A percentile compares a stretch with the other conserved stretches of the same genome.
These are phyloP conservation scores for Plectosphaerella plurivora DNA, from an alignment of 2,329 filamentous ascomycete species.

Conservation along the genomic window DNA sequence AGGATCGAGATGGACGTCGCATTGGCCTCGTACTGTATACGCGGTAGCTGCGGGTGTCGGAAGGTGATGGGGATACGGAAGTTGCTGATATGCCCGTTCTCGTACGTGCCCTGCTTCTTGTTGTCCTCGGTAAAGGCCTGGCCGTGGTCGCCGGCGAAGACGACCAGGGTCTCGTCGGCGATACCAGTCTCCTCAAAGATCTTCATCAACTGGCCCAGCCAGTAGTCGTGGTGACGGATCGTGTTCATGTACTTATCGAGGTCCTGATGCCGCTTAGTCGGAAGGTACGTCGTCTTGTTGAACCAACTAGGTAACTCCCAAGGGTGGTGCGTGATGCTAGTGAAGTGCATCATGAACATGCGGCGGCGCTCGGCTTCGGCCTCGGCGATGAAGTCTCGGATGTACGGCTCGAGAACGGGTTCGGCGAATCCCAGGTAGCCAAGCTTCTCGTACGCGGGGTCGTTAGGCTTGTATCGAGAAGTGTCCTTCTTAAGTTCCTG, in stretches of 20 bases:
- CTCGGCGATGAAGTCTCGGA: constrained; percentile 11
- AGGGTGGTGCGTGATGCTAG: constrained; percentile 32
- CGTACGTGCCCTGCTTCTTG: constrained; percentile 29
- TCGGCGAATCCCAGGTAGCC: constrained; percentile 41
- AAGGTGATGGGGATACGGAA: constrained; percentile 37
- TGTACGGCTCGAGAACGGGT: constrained; percentile 29
- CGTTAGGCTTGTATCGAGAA: neutral
- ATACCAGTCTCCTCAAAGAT: constrained; percentile 36
- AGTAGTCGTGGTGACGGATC: constrained; percentile 31
- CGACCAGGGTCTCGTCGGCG: constrained; percentile 37
- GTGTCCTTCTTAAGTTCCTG: neutral
- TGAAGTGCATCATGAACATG: constrained; percentile 29
- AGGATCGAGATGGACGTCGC: constrained; percentile 36
- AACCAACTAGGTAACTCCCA: constrained; percentile 1
- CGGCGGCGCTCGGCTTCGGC: constrained; percentile 21
- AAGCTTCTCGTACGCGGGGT: constrained; percentile 6
- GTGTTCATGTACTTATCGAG: constrained; percentile 37
- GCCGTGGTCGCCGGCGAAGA: constrained; percentile 39
- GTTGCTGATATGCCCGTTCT: constrained; percentile 37
- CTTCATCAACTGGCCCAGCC: constrained; percentile 31
- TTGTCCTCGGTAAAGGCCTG: constrained; percentile 36
- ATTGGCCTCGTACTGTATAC: constrained; percentile 31
- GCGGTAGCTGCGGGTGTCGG: constrained; percentile 35
- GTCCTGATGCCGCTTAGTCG: constrained; percentile 5
- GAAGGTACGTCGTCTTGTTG: neutral